phyloP scores from a whole-genome alignment of 1,284 basidiomycete genomes.

The Cryptococcus sp. region DNA sequence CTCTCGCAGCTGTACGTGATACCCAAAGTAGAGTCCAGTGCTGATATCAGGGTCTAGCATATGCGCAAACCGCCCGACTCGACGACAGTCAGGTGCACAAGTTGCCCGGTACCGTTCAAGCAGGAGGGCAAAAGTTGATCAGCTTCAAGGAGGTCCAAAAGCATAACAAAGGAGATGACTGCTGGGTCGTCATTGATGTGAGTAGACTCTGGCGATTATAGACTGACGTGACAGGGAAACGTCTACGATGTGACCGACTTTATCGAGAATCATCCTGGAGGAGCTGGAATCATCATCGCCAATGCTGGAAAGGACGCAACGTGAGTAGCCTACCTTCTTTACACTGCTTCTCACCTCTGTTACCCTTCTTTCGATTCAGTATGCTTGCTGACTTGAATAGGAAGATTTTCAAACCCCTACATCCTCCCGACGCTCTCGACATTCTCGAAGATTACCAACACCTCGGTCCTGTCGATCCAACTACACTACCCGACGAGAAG shows the following conservation, averaged over 20 bases:
- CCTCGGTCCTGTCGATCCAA: slow-evolving; percentile 61
- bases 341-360: neutral
- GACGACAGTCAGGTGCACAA: slow-evolving; percentile 8
- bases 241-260: slow-evolving; percentile 68
- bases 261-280: slow-evolving; percentile 48
- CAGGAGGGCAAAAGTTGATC: slow-evolving; percentile 43
- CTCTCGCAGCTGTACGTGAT: neutral
- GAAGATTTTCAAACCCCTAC: slow-evolving; percentile 49
- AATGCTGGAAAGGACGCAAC: slow-evolving; percentile 34
- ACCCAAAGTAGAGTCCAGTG: neutral
- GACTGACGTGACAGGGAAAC: slow-evolving; percentile 25
- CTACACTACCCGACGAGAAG: slow-evolving; percentile 51
- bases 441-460: slow-evolving; percentile 54
- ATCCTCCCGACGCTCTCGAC: slow-evolving; percentile 47
- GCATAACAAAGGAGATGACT: slow-evolving; percentile 53
- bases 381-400: slow-evolving; percentile 17
- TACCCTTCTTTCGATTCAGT: too few species aligned
- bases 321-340: slow-evolving; percentile 9
- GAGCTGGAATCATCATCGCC: slow-evolving; percentile 26
- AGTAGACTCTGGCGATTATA: slow-evolving; percentile 6
- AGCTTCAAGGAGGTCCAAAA: slow-evolving; percentile 52
- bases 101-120: slow-evolving; percentile 22
- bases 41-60: neutral
- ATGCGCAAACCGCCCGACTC: neutral
- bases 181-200: slow-evolving; percentile 77